phyloP scores from a whole-genome alignment of 129 eudicot species.

The Pseudognaphalium luteoalbum region DNA sequence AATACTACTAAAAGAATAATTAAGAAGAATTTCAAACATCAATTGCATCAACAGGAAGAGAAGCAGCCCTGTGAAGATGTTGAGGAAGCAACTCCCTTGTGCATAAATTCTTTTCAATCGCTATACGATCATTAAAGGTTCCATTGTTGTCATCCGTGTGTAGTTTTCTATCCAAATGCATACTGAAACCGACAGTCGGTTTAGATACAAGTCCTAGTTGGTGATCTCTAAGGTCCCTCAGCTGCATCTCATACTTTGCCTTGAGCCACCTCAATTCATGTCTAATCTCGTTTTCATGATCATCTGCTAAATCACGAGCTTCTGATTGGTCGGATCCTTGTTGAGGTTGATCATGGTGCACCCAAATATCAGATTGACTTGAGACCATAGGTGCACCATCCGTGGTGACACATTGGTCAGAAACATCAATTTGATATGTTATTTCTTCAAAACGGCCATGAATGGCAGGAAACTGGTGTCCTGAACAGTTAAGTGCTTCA shows the following conservation, averaged over 20 bases:
- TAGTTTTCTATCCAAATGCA: slow-evolving; percentile 25
- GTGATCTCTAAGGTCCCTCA: slow-evolving; percentile 53
- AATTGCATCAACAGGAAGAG: slow-evolving; percentile 74
- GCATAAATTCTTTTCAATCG: slow-evolving; percentile 43
- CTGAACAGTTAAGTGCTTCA: slow-evolving; percentile 41
- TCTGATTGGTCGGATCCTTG: slow-evolving; percentile 21
- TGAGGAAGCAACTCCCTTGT: slow-evolving; percentile 52
- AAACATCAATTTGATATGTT: slow-evolving; percentile 53
- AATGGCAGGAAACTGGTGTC: slow-evolving; percentile 51
- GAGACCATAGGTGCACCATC: slow-evolving; percentile 56
- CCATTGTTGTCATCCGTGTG: slow-evolving; percentile 27
- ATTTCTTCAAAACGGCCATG: slow-evolving; percentile 93
- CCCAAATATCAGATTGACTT: slow-evolving; percentile 61
- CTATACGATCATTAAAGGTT: slow-evolving; percentile 41
- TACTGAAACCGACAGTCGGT: slow-evolving; percentile 15
- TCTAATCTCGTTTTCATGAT: slow-evolving; percentile 53
- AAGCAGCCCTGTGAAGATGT: slow-evolving; percentile 73
- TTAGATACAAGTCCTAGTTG: slow-evolving; percentile 39
- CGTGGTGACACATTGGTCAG: slow-evolving; percentile 49
- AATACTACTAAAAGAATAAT: not conserved
- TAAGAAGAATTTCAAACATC: slow-evolving; percentile 41
- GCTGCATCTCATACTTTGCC: slow-evolving; percentile 71
- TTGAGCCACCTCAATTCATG: slow-evolving; percentile 71
- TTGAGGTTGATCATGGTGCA: slow-evolving; percentile 42
- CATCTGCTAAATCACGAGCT: slow-evolving; percentile 29